A percentile compares a stretch with the other conserved stretches of the same genome.
phyloP scores from a whole-genome alignment of 1,139 yeast species.

The Geotrichum histeridarum region DNA sequence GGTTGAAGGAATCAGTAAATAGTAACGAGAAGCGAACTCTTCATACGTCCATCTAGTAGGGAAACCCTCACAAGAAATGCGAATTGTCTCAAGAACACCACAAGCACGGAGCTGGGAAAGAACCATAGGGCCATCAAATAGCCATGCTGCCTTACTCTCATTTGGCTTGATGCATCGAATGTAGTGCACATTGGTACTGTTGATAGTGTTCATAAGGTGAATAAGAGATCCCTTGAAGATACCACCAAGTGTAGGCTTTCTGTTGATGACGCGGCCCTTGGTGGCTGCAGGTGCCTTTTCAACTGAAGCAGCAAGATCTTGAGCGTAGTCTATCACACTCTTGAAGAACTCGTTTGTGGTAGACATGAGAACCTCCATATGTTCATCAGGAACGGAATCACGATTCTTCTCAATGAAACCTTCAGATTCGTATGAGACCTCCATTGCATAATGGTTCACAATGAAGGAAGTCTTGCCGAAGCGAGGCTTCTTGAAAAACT shows the following conservation, averaged over 20 bases:
- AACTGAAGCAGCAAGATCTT: conserved; percentile 53
- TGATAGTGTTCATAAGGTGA: conserved; percentile 87
- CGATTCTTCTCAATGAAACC: conserved; percentile 96
- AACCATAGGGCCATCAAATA: conserved; percentile 92
- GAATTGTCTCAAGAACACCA: conserved; percentile 94
- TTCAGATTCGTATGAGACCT: conserved; percentile 85
- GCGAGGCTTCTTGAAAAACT: conserved; percentile 87
- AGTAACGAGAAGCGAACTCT: conserved; percentile 88
- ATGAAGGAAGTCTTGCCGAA: conserved; percentile 89
- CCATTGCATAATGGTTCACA: conserved; percentile 91
- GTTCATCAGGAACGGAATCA: conserved; percentile 96
- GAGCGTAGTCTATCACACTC: conserved; percentile 60
- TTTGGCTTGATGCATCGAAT: conserved; percentile 97
- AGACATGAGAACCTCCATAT: conserved; percentile 72
- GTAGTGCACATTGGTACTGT: conserved; percentile 92
- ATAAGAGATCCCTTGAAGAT: conserved; percentile 89
- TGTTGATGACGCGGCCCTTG: conserved; percentile 43
- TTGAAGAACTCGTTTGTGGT: conserved; percentile 62
- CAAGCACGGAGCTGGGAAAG: conserved; percentile 95
- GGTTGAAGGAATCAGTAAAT: conserved; percentile 67
- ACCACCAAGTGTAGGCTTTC: conserved; percentile 91
- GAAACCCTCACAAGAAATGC: conserved; percentile 96
- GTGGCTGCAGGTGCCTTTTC: conserved; percentile 34
- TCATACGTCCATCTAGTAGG: conserved; percentile 95
- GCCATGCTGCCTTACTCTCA: conserved; percentile 92